phyloP scores from a whole-genome alignment of 1,284 basidiomycete genomes.

The Rhodotorula sp. region DNA sequence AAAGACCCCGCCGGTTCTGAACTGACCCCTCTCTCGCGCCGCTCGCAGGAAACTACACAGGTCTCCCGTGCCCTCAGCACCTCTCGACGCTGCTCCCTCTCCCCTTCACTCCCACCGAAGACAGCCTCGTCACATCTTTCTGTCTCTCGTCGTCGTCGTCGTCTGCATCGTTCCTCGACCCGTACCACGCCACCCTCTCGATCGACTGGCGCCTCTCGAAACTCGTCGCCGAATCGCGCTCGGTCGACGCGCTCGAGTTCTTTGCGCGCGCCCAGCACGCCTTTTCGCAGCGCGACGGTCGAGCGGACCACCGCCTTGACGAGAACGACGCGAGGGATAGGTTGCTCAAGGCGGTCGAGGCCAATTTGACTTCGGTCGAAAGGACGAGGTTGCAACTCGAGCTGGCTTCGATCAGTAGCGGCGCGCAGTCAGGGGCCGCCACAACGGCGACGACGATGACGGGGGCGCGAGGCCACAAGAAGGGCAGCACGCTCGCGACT shows the following conservation, averaged over 20 bases:
- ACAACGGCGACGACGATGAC: not conserved
- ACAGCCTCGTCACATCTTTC: conserved; percentile 27
- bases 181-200: conserved; percentile 8
- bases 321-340: conserved; percentile 24
- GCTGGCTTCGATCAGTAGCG: conserved; percentile 3
- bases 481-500: not conserved
- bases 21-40: not conserved
- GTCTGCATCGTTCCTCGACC: not conserved
- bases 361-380: conserved; percentile 31
- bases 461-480: not conserved
- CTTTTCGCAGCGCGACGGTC: not conserved
- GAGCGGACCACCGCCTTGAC: not conserved
- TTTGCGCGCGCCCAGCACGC: conserved; percentile 4
- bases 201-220: conserved; percentile 39
- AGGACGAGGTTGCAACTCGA: conserved; percentile 23
- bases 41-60: conserved; percentile 24
- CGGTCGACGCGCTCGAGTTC: conserved; percentile 37
- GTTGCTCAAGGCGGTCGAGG: conserved; percentile 32
- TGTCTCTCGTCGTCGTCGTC: conserved; percentile 1
- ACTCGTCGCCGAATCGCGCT: conserved; percentile 29
- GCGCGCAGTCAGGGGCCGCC: not conserved
- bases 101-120: conserved; percentile 27
- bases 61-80: conserved; percentile 24
- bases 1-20: too few relatives aligned
- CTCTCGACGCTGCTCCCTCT: conserved; percentile 27